These are phyloP conservation scores for Aureobasidium pullulans DNA, from an alignment of 2,329 filamentous ascomycete genomes.

Conservation along the genomic window DNA sequence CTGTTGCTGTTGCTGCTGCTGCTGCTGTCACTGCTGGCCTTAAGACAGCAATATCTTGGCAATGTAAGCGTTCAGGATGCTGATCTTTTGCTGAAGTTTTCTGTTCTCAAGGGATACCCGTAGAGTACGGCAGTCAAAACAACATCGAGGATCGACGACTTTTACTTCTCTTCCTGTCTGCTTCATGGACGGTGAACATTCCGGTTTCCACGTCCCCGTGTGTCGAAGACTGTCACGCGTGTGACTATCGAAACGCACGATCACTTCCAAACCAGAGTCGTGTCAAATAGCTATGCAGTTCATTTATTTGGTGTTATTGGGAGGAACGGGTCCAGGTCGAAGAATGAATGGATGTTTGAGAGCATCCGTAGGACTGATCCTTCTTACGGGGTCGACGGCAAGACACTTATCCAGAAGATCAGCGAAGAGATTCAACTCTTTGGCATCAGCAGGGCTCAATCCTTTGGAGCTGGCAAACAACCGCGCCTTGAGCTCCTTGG, in stretches of 20 bases:
- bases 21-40: background rate
- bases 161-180: background rate
- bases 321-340: constrained; percentile 26
- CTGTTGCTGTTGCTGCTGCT: background rate
- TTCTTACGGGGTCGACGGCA: constrained; percentile 83
- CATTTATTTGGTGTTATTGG: constrained; percentile 3
- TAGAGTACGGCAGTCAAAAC: background rate
- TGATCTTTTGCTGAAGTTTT: background rate
- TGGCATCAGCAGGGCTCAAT: constrained; percentile 65
- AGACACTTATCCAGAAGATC: constrained; percentile 86
- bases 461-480: constrained; percentile 60
- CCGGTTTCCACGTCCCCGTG: background rate
- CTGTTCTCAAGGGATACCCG: background rate
- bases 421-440: constrained; percentile 74
- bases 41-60: constrained; percentile 12
- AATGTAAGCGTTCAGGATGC: constrained; percentile 8
- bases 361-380: constrained; percentile 79
- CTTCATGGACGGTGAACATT: background rate
- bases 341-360: constrained; percentile 82
- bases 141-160: background rate
- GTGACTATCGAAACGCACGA: too few species aligned
- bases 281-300: background rate
- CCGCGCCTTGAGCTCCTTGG: constrained; percentile 71
- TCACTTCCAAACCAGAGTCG: background rate
- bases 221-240: too few species aligned